Conservation (phyloP, 2,329 filamentous ascomycete genomes). For the Fusarium udum region DNA sequence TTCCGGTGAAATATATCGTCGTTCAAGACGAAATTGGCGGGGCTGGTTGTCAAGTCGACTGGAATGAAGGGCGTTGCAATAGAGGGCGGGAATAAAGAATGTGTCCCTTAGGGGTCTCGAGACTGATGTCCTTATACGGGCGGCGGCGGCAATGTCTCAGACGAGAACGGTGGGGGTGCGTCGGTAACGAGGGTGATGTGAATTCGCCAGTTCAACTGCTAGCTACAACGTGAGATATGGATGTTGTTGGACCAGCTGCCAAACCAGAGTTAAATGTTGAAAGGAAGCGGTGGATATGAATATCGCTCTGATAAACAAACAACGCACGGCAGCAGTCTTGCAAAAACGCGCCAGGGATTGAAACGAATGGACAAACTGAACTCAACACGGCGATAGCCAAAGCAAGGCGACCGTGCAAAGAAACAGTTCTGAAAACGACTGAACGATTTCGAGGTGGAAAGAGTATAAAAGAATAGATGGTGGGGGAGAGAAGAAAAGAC, state of each 20-base stretch:
- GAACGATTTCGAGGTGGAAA: conserved; percentile 22
- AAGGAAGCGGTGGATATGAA: conserved; percentile 25
- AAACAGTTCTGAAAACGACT: conserved; percentile 33
- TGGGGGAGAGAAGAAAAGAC: conserved; percentile 15
- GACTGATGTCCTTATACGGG: conserved; percentile 31
- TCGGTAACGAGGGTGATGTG: conserved; percentile 16
- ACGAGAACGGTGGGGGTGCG: conserved; percentile 8
- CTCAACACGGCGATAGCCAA: conserved; percentile 30
- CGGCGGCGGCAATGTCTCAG: conserved; percentile 42
- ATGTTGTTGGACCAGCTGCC: conserved; percentile 42
- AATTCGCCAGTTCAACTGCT: conserved; percentile 17
- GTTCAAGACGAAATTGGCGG: conserved; percentile 19
- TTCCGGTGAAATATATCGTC: conserved; percentile 27
- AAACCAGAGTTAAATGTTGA: conserved; percentile 26
- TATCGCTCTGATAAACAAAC: conserved; percentile 9
- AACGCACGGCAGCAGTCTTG: conserved; percentile 32
- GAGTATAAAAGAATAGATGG: conserved; percentile 22
- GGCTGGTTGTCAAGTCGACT: conserved; percentile 32
- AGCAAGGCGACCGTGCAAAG: conserved; percentile 35
- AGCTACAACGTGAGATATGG: conserved; percentile 19
- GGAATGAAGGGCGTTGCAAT: conserved; percentile 44
- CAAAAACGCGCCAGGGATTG: conserved; percentile 36
- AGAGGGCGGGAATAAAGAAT: conserved; percentile 42
- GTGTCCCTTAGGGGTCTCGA: conserved; percentile 37
- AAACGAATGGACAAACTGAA: conserved; percentile 46